Evolutionary conservation across 148 eudicot species (phyloP), one percentile per base, ranked within the genome.

Genomic region (Rhododendron henanense): DNA sequence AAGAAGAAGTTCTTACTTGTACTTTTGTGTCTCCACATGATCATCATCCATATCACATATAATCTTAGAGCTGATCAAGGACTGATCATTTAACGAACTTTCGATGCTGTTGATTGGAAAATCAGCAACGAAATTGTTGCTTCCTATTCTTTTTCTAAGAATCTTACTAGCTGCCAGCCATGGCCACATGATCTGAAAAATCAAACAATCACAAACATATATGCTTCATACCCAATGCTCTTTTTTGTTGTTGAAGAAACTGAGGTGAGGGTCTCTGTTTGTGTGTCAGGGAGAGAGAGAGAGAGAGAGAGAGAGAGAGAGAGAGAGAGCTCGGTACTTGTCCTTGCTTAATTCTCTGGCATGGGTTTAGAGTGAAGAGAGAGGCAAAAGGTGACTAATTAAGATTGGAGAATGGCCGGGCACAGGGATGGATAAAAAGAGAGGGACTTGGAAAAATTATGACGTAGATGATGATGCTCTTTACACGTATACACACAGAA

Each of bases 91-190:
- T 31, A 80, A 15, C 2, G 69, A 81, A 79, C 51, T 71, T 73
- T 81, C 85, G 1, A 33, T 13, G 39, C 57, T 16, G 69, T 35
- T 59, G 76, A 79, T 63, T n/a, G 90, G 86, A 83, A 85, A 87
- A 85, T 85, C 88, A 3, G 89, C 81, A 13, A 87, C 89, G 81
- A 87, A 85, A 51, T 85, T 90, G 74, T 87, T 88, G 90, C 90
- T 85, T 51, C 86, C 89, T 83, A 87, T 33, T 67, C 84, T 85
- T 82, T 90, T 88, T 6, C 28, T 84, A 4, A 89, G 77, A 67
- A 87, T 74, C 85, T 91, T 90, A 53, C 90, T 86, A 0, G 90
- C 86, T 45, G 84, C 85, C 86, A 90, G 84, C 85, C 90, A 83
- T 16, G 88, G 90, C 91, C 91, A 86, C 85, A 88, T 88, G 21